phyloP scores from a whole-genome alignment of 768 basidiomycete species.

The Gelatoporia subvermispora region DNA sequence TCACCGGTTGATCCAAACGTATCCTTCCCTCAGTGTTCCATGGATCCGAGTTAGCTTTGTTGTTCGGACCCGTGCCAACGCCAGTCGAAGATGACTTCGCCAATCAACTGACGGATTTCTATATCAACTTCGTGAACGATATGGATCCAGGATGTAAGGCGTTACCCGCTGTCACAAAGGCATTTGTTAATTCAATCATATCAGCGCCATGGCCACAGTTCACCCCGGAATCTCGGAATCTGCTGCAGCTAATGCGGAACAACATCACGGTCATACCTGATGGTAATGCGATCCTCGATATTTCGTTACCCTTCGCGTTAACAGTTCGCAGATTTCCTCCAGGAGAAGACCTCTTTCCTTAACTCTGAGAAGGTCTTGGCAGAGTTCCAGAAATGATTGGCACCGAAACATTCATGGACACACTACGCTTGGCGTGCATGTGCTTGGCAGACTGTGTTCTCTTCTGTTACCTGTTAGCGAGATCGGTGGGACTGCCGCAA shows the following conservation, averaged over 20 bases:
- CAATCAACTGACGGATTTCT: slow-evolving; percentile 45
- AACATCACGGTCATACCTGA: slow-evolving; percentile 54
- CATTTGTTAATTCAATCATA: background rate
- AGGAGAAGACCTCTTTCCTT: slow-evolving; percentile 38
- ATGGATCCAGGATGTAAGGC: slow-evolving; percentile 49
- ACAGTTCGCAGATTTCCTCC: slow-evolving; percentile 33
- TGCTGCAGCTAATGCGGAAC: slow-evolving; percentile 46
- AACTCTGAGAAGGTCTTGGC: slow-evolving; percentile 35
- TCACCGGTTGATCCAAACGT: background rate
- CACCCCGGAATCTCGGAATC: slow-evolving; percentile 25
- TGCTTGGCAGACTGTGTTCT: background rate
- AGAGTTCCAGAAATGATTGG: slow-evolving; percentile 41
- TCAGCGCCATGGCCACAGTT: slow-evolving; percentile 46
- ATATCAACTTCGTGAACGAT: slow-evolving; percentile 52
- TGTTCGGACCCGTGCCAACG: slow-evolving; percentile 47
- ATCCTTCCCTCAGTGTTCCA: slow-evolving; percentile 35
- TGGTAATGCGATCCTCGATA: slow-evolving; percentile 26
- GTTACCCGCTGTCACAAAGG: background rate
- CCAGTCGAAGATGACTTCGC: slow-evolving; percentile 40
- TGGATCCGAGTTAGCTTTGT: slow-evolving; percentile 41
- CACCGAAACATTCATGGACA: background rate
- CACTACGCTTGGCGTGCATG: background rate
- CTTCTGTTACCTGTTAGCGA: background rate
- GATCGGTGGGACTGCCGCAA: too few relatives aligned
- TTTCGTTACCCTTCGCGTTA: background rate